These are phyloP conservation scores for Mallotus japonicus DNA, from an alignment of 441 rosid genomes.

Conservation along the genomic window DNA sequence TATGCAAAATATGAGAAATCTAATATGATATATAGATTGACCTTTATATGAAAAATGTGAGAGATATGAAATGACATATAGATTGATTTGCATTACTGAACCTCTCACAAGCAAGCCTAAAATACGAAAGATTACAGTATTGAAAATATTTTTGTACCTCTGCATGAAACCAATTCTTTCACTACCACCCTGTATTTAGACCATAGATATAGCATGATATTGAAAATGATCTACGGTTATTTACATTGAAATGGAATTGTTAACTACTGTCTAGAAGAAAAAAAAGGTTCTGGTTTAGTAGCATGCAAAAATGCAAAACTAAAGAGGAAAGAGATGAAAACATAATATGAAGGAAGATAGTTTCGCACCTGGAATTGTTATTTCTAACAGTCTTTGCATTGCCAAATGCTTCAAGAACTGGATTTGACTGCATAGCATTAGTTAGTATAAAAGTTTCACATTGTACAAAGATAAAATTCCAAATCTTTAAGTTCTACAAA, in stretches of 20 bases:
- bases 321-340: neutral
- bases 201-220: neutral
- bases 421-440: constrained; percentile 78
- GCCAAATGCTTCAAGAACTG: constrained; percentile 97
- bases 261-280: neutral
- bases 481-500: neutral
- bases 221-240: constrained; percentile 3
- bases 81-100: constrained; percentile 1
- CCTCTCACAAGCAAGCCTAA: constrained; percentile 1
- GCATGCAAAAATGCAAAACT: neutral
- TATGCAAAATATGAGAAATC: neutral
- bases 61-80: neutral
- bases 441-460: constrained; percentile 33
- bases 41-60: neutral
- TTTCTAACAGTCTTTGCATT: constrained; percentile 93
- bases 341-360: neutral
- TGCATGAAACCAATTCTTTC: neutral
- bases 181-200: neutral
- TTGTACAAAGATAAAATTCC: constrained; percentile 6
- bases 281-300: constrained; percentile 3
- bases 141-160: neutral
- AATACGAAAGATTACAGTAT: neutral
- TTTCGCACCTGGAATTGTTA: constrained; percentile 80
- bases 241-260: constrained; percentile 11
- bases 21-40: neutral